These are phyloP conservation scores for Pseudocercospora crystallina DNA, from an alignment of 2,329 filamentous ascomycete species.

Conservation along the genomic window DNA sequence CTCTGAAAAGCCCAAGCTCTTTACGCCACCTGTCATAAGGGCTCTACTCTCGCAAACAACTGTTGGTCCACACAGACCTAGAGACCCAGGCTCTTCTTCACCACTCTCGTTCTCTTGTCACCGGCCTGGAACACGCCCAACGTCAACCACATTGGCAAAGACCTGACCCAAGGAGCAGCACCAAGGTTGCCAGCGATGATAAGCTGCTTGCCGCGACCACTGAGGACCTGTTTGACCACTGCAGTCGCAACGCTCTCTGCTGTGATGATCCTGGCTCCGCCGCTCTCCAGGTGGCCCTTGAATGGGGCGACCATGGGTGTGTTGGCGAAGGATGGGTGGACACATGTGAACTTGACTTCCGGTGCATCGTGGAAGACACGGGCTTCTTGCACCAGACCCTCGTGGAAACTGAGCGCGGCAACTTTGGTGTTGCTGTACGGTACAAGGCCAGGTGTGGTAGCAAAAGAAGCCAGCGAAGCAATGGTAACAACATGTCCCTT, in stretches of 20 bases:
- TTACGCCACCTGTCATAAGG: too few species aligned
- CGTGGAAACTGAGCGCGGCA: constrained; percentile 55
- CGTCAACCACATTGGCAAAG: constrained; percentile 16
- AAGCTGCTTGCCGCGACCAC: constrained; percentile 42
- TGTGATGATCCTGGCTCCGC: constrained; percentile 37
- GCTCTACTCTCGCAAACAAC: too few species aligned
- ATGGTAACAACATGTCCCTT: constrained; percentile 60
- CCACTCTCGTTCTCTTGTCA: constrained; percentile 14
- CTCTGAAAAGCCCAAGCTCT: too few species aligned
- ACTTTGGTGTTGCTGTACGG: constrained; percentile 56
- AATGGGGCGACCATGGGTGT: constrained; percentile 41
- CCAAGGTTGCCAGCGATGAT: constrained; percentile 35
- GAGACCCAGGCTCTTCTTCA: not conserved
- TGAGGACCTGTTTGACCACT: constrained; percentile 46
- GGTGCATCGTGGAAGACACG: constrained; percentile 44
- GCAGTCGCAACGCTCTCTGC: constrained; percentile 43
- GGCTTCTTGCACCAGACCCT: constrained; percentile 45
- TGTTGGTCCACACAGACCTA: not conserved
- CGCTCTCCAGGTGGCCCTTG: constrained; percentile 33
- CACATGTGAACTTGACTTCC: constrained; percentile 44
- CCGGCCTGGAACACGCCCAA: constrained; percentile 15
- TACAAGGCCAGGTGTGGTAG: constrained; percentile 43
- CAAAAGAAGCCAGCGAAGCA: constrained; percentile 54
- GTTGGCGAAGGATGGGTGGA: constrained; percentile 45
- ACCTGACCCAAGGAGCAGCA: constrained; percentile 13